A percentile compares a stretch with the other conserved stretches of the same genome.
Conservation (phyloP, 352 stramenopile genomes). For the Phytopythium vexans region DNA sequence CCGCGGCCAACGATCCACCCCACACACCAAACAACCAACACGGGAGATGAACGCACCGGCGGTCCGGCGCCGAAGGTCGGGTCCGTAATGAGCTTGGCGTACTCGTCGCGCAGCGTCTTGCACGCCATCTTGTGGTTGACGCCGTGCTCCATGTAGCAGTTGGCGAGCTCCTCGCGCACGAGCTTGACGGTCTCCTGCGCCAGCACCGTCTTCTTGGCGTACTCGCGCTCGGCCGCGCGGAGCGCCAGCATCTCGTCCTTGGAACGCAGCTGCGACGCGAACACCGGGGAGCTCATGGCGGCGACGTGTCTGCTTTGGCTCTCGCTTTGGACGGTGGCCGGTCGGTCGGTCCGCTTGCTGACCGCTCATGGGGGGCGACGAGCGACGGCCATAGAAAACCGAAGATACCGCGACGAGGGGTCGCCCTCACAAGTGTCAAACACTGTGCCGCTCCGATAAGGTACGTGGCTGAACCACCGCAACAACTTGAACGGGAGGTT, state of each 20-base stretch:
- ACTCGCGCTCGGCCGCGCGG: constrained; percentile 68
- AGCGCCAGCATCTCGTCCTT: constrained; percentile 86
- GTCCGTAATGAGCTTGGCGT: constrained; percentile 76
- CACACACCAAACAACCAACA: neutral
- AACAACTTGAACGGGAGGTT: no score
- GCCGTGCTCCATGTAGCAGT: constrained; percentile 87
- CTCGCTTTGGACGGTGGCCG: neutral
- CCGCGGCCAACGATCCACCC: neutral
- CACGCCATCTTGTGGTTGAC: constrained; percentile 88
- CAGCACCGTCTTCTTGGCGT: constrained; percentile 68
- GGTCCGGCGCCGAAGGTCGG: constrained; percentile 69
- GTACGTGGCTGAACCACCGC: no score
- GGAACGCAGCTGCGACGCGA: constrained; percentile 66
- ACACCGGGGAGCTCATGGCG: constrained; percentile 24
- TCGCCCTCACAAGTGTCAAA: no score
- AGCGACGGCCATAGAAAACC: no score
- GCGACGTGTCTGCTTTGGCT: constrained; percentile 6
- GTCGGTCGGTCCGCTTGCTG: neutral
- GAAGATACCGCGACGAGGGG: no score
- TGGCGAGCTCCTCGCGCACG: constrained; percentile 81
- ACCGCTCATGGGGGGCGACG: neutral
- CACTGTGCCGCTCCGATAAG: no score
- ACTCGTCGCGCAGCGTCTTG: constrained; percentile 81
- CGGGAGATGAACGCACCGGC: constrained; percentile 32
- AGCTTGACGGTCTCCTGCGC: constrained; percentile 82